Evolutionary conservation across 2,329 filamentous ascomycete genomes (phyloP), one percentile per base, ranked within the genome.

Genomic region (Colletotrichum eremochloae): DNA sequence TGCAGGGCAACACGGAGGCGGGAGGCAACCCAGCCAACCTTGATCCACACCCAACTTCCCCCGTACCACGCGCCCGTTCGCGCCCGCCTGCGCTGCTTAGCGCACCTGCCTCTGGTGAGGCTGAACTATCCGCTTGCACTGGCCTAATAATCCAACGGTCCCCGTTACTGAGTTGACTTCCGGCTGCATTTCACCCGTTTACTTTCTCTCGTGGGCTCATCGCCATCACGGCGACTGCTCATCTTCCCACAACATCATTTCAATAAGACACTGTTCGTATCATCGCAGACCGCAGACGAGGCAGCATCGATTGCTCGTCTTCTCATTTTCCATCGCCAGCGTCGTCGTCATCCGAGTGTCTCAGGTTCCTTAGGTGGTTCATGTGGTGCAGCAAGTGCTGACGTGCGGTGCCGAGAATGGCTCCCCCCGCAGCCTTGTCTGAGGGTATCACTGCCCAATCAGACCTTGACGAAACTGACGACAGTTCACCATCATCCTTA

Each of bases 321-420:
- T 65, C 62, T 63, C 42, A 62, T 50, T 38, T 62, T 42, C 50
- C 31, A 55, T 40, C 55, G n/a, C 52, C 58, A 33, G 4, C 65
- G 53, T 42, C 57, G 48, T 53, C 65, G 20, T 66, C 57, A 69
- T 65, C 56, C 56, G 58, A 65, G 69, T 74, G 72, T 75, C 58
- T 67, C 63, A 55, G 72, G 61, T 61, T 15, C 40, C 36, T 65
- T 63, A 20, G 56, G 67, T 29, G 56, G 50, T 71, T 73, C 71
- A 71, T 73, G 71, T 67, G 67, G 55, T 67, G 62, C 68, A 72
- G 70, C 68, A 62, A 73, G 67, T 73, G 68, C 67, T 75, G 68
- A 75, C 72, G 62, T 62, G 72, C 57, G 68, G 62, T 68, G 72
- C 74, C 74, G 31, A 75, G 55, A 65, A 72, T 75, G 74, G 74